phyloP scores from a whole-genome alignment of 495 filamentous ascomycete species.

The Podospora pseudopauciseta region DNA sequence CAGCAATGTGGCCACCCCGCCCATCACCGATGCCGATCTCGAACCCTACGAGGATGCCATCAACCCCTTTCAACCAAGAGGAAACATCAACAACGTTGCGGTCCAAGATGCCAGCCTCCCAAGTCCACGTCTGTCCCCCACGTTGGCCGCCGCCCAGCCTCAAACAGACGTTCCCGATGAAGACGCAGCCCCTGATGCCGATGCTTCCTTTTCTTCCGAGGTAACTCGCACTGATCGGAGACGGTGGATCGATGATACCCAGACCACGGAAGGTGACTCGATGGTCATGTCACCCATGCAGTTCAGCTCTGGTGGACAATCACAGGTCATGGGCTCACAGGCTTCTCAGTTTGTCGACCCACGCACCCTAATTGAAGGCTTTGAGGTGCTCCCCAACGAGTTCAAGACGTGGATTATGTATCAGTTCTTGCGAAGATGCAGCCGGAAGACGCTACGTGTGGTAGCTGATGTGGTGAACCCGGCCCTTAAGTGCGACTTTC shows the following conservation, averaged over 20 bases:
- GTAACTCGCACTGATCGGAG: conserved; percentile 21
- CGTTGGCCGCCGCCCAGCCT: conserved; percentile 72
- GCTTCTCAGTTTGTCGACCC: conserved; percentile 60
- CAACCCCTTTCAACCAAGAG: conserved; percentile 35
- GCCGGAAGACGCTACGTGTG: conserved; percentile 84
- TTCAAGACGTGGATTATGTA: conserved; percentile 95
- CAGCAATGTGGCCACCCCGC: conserved; percentile 55
- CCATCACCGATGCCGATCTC: conserved; percentile 51
- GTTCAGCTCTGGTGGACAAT: not conserved
- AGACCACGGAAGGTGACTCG: conserved; percentile 27
- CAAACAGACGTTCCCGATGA: conserved; percentile 37
- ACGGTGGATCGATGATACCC: conserved; percentile 30
- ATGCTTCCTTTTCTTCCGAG: conserved; percentile 29
- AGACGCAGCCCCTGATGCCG: conserved; percentile 36
- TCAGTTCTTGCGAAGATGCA: conserved; percentile 82
- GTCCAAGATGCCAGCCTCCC: conserved; percentile 88
- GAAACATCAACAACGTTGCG: conserved; percentile 57
- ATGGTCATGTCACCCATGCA: conserved; percentile 21
- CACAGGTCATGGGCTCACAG: conserved; percentile 11
- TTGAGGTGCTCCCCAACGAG: conserved; percentile 82
- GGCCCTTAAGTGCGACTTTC: conserved; percentile 91
- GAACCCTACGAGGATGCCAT: conserved; percentile 48
- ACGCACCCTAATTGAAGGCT: conserved; percentile 78
- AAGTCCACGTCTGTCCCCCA: conserved; percentile 90
- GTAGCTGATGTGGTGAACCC: conserved; percentile 93